These are phyloP conservation scores for Cephalotrichum gorgonifer DNA, from an alignment of 2,329 filamentous ascomycete genomes.

Conservation along the genomic window DNA sequence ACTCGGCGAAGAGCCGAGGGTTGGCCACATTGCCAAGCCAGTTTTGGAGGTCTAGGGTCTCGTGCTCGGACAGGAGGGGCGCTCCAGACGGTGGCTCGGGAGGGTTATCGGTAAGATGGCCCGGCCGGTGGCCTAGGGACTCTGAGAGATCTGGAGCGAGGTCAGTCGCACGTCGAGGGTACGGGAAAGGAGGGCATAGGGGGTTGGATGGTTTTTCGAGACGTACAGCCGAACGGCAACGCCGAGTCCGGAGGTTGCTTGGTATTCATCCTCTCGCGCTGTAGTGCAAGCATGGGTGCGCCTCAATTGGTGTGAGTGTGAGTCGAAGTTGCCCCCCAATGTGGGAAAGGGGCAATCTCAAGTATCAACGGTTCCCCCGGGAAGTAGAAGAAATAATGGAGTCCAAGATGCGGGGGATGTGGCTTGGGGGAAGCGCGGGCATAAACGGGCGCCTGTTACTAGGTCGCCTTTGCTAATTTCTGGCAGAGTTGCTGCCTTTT, in stretches of 20 bases:
- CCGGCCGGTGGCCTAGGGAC: no score
- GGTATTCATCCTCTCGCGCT: slow-evolving; percentile 49
- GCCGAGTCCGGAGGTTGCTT: slow-evolving; percentile 36
- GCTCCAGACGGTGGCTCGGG: slow-evolving; percentile 55
- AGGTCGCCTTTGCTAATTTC: no score
- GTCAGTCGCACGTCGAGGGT: neutral
- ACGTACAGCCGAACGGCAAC: slow-evolving; percentile 59
- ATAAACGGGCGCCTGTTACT: no score
- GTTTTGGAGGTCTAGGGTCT: slow-evolving; percentile 44
- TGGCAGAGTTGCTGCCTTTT: no score
- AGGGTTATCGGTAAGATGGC: slow-evolving; percentile 25
- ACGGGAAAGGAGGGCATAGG: neutral
- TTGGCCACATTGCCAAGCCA: slow-evolving; percentile 47
- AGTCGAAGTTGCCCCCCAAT: neutral
- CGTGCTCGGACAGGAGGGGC: slow-evolving; percentile 53
- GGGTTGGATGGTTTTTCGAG: neutral
- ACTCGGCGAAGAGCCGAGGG: slow-evolving; percentile 36
- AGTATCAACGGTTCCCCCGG: neutral
- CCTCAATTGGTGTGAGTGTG: neutral
- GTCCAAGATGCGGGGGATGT: no score
- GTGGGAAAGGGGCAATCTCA: neutral
- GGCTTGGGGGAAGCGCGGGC: no score
- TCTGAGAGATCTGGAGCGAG: slow-evolving; percentile 24
- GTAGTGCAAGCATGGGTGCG: slow-evolving; percentile 47
- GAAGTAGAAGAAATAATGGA: neutral